Evolutionary conservation across 129 eudicot species (phyloP).

Genomic region (Pulicaria dysenterica): DNA sequence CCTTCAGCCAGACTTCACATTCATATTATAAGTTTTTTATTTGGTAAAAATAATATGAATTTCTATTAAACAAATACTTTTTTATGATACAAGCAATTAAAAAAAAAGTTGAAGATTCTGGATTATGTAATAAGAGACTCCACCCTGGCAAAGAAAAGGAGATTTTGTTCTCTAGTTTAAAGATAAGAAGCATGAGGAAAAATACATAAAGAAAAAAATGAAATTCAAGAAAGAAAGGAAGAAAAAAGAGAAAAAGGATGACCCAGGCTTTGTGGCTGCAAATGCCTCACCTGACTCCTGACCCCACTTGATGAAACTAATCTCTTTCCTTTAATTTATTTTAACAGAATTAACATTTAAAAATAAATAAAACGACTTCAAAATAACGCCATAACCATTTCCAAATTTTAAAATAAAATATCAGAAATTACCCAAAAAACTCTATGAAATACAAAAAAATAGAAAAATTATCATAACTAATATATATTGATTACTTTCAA

Average conservation of each 20-base stretch:
- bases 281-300: slow-evolving; percentile 28
- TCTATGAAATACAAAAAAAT: too few species aligned
- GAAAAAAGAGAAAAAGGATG: slow-evolving; percentile 5
- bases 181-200: slow-evolving; percentile 38
- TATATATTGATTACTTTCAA: too few species aligned
- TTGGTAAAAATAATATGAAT: too few species aligned
- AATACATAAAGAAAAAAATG: slow-evolving; percentile 15
- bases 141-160: slow-evolving; percentile 43
- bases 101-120: slow-evolving; percentile 8
- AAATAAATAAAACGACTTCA: background rate
- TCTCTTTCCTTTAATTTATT: slow-evolving; percentile 28
- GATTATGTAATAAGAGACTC: slow-evolving; percentile 26
- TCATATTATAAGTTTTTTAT: too few species aligned
- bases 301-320: slow-evolving; percentile 27
- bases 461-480: too few species aligned
- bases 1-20: too few species aligned
- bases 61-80: too few species aligned
- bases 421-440: too few species aligned
- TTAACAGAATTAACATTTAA: background rate
- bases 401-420: too few species aligned
- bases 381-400: too few species aligned
- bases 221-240: background rate
- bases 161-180: slow-evolving; percentile 34
- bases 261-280: slow-evolving; percentile 35
- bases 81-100: background rate